Base-by-base conservation (phyloP, 768 basidiomycete species). In the Xerocomus brunneocitrinus region DNA sequence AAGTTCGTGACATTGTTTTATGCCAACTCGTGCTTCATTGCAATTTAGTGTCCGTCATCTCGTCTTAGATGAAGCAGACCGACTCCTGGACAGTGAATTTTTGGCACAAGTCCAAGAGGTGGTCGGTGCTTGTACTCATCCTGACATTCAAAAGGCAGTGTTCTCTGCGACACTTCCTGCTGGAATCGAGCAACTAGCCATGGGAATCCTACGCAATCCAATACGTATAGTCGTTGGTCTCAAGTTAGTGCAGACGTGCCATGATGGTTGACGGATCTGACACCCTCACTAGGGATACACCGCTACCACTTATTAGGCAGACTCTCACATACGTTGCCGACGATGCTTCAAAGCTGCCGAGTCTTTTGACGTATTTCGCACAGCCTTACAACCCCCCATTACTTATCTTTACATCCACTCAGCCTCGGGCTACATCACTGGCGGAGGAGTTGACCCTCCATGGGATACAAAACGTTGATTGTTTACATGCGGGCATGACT, bases 121-220 rank as follows among this genome's bases (percentile, higher is more conserved):
- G 49, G 71, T 95, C 12, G 80, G 80, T 2, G 81, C 88, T 16
- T 97, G 93, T 62, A 82, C 82, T 0, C 75, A 86, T 65, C 67
- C 81, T 3, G 68, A 73, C 2, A 57, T 94, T 1, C 91, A 91
- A 66, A 97, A 93, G 62, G 88, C 89, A 2, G 84, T 98, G 19
- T 93, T 98, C 68, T 94, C 91, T 61, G 97, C 97, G 1, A 99
- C 97, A 0, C 81, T 99, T 41, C 95, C 95, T 16, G 85, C 90
- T 10, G 82, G 84, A 9, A 87, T 82, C 1, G 97, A 99, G 68
- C 89, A 87, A 62, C 73, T 93, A 27, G 93, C 93, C 0, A 84
- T 93, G 81, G 78, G 78, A 24, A 89, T 95, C 78, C 76, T 98
- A 31, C 77, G 76, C 5, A 83, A 95, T 63, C 91, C 93, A 4